Conservation (phyloP, 352 stramenopile species). For the Globisporangium acanthophoron region DNA sequence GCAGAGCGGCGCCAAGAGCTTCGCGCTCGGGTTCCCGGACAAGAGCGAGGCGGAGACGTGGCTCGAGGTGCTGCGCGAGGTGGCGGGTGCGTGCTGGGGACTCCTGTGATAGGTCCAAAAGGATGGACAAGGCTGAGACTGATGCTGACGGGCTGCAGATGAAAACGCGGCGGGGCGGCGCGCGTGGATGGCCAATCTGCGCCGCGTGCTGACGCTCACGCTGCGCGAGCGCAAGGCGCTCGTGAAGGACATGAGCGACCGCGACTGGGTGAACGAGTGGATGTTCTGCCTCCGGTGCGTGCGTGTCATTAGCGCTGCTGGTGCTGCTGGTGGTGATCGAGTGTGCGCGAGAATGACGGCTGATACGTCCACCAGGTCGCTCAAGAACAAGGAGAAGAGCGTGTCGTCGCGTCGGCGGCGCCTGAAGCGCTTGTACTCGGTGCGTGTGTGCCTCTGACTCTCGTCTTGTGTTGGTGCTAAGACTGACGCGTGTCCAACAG, state of each 20-base stretch:
- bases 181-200: conserved; percentile 58
- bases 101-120: background rate
- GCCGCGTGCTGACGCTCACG: conserved; percentile 39
- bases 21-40: conserved; percentile 45
- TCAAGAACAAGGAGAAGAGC: conserved; percentile 33
- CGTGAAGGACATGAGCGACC: conserved; percentile 47
- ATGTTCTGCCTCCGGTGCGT: conserved; percentile 58
- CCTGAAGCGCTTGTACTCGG: conserved; percentile 54
- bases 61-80: conserved; percentile 63
- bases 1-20: conserved; percentile 28
- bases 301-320: background rate
- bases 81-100: conserved; percentile 21
- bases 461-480: background rate
- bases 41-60: conserved; percentile 40
- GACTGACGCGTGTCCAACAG: conserved; percentile 1
- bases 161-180: conserved; percentile 67
- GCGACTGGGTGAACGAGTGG: conserved; percentile 82
- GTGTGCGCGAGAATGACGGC: background rate
- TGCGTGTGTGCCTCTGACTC: conserved; percentile 11
- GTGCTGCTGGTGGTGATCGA: background rate
- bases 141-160: conserved; percentile 21
- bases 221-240: conserved; percentile 46
- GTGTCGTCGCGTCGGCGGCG: conserved; percentile 36
- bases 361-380: conserved; percentile 12
- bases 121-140: too few relatives aligned